Evolutionary conservation across 2,329 filamentous ascomycete species (phyloP), one percentile per base, ranked within the genome.

Genomic region (Didymella lethalis): DNA sequence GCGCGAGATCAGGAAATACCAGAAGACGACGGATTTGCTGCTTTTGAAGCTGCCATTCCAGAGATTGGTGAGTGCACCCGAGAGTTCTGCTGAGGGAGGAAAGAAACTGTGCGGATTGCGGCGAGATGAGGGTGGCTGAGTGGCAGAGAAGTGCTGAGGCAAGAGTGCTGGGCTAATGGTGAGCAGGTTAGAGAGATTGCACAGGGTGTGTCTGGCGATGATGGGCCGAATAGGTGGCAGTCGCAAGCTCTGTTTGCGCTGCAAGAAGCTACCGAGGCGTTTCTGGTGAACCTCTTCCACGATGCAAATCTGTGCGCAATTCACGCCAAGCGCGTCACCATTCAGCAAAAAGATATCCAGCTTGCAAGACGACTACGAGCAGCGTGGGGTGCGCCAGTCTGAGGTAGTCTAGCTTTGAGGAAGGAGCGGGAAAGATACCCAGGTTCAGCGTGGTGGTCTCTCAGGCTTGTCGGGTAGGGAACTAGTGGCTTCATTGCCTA

Each of bases 271-370:
- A 93, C 97, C 68, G 95, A 99, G 86, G 96, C 95, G 2, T 98
- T 97, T 84, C 90, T 99, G 75, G 93, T 98, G 82, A 96, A 93
- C 44, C 90, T 98, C 67, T 98, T 98, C 75, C 93, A 98, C 83
- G 94, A 98, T 79, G 97, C 94, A 83, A 98, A 98, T 85, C 84
- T 97, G 52, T 98, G 94, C 84, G 94, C 95, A 77, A 97, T 98
- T 81, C 95, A 98, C 84, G 94, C 95, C 83, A 98, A 98, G 89
- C 93, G 95, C 84, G 95, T 98, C 77, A 98, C 94, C 77, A 98
- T 98, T 82, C 94, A 94, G 82, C 89, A 89, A 78, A 97, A 97
- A 86, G 94, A 97, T 75, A 97, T 98, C 78, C 94, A 98, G 84
- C 88, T 98, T 49, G 93, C 94, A 75, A 91, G 95, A 72, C 91